Evolutionary conservation across 345 rosid genomes (phyloP).

Genomic region (Acer saccharum): DNA sequence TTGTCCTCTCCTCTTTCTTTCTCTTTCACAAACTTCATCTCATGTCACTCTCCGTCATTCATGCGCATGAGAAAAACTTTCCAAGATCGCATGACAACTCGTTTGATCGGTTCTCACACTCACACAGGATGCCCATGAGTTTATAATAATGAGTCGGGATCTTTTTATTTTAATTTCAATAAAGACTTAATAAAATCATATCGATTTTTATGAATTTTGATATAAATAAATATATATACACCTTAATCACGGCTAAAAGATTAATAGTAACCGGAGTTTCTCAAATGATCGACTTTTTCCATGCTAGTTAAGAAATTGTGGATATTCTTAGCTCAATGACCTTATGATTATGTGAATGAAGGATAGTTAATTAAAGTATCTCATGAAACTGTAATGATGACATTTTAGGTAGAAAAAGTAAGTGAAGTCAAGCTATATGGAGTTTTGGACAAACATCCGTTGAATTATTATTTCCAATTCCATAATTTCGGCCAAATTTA

Average conservation of each 20-base stretch:
- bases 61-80: no score
- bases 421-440: conserved; percentile 11
- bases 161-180: no score
- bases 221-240: no score
- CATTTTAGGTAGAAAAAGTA: not conserved
- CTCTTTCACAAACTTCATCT: not conserved
- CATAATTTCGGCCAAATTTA: conserved; percentile 6
- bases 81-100: no score
- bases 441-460: not conserved
- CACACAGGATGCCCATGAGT: no score
- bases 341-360: not conserved
- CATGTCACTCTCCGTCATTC: no score
- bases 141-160: no score
- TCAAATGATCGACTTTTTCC: not conserved
- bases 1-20: no score
- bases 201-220: no score
- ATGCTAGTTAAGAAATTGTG: not conserved
- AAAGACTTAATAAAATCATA: no score
- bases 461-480: conserved; percentile 6
- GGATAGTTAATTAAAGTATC: not conserved
- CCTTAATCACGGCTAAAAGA: no score
- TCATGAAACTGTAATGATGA: not conserved
- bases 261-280: not conserved
- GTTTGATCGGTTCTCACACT: no score
- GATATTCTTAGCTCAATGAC: not conserved